A percentile compares a stretch with the other conserved stretches of the same genome.
phyloP scores from a whole-genome alignment of 163 green algal species.

The Coccomyxa subellipsoidea region DNA sequence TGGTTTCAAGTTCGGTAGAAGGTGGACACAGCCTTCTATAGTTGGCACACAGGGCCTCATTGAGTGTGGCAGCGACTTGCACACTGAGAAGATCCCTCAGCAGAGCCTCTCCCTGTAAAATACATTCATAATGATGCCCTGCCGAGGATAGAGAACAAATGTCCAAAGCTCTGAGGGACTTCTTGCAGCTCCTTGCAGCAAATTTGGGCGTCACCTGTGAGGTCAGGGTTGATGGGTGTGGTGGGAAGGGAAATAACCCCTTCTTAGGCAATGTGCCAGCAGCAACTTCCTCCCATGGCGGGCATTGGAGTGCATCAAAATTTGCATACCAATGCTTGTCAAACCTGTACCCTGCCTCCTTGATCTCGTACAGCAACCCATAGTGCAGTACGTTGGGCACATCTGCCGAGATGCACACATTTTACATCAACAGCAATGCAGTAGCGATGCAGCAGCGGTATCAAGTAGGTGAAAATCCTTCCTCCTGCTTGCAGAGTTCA shows the following conservation, averaged over 20 bases:
- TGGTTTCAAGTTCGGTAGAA: neutral
- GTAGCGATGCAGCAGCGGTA: no score
- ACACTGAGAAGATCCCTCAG: slow-evolving; percentile 63
- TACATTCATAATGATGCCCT: neutral
- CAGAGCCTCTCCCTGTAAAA: neutral
- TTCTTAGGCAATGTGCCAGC: slow-evolving; percentile 14
- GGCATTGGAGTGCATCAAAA: slow-evolving; percentile 41
- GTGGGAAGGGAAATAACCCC: slow-evolving; percentile 44
- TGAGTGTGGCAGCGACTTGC: slow-evolving; percentile 61
- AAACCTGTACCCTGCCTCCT: slow-evolving; percentile 31
- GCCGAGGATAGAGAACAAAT: neutral
- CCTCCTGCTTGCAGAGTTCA: no score
- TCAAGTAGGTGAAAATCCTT: no score
- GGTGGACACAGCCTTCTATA: slow-evolving; percentile 52
- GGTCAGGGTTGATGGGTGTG: slow-evolving; percentile 15
- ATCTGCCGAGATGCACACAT: slow-evolving; percentile 1
- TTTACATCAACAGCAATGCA: neutral
- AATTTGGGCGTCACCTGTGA: neutral
- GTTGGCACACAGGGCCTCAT: slow-evolving; percentile 70
- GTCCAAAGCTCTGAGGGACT: neutral
- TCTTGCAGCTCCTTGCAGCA: neutral
- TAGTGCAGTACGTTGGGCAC: slow-evolving; percentile 52
- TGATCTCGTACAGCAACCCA: slow-evolving; percentile 34
- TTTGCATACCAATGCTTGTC: slow-evolving; percentile 56
- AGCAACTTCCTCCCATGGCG: slow-evolving; percentile 36